A percentile compares a stretch with the other conserved stretches of the same genome.
These are phyloP conservation scores for Metschnikowia koreensis DNA, from an alignment of 805 yeast genomes.

Conservation along the genomic window DNA sequence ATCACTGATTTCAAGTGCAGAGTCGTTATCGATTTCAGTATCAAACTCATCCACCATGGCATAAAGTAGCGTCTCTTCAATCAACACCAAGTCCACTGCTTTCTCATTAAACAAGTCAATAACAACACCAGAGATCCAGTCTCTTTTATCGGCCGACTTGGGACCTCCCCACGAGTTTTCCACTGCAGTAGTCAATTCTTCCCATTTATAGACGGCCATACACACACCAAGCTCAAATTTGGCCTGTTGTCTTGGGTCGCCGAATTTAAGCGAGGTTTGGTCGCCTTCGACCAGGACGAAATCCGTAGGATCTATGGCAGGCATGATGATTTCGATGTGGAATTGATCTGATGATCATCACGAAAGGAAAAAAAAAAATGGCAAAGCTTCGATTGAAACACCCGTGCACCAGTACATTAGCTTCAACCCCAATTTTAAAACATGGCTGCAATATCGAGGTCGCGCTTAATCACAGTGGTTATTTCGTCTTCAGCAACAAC, in stretches of 20 bases:
- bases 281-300: slow-evolving; percentile 54
- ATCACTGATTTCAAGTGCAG: slow-evolving; percentile 73
- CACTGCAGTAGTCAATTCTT: slow-evolving; percentile 82
- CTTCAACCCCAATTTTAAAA: not conserved
- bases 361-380: not conserved
- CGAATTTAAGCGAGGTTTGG: slow-evolving; percentile 37
- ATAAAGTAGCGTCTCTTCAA: slow-evolving; percentile 81
- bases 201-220: slow-evolving; percentile 90
- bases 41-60: slow-evolving; percentile 97
- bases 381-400: not conserved
- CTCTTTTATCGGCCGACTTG: slow-evolving; percentile 84
- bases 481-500: slow-evolving; percentile 73
- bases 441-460: slow-evolving; percentile 27
- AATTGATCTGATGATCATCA: slow-evolving; percentile 12
- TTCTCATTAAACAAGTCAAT: slow-evolving; percentile 71
- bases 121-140: slow-evolving; percentile 85
- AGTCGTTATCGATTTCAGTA: slow-evolving; percentile 81
- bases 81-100: slow-evolving; percentile 69
- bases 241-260: slow-evolving; percentile 68
- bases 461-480: slow-evolving; percentile 56
- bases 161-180: slow-evolving; percentile 96
- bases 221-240: slow-evolving; percentile 91
- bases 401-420: slow-evolving; percentile 7
- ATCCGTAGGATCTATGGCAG: slow-evolving; percentile 45
- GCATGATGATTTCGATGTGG: slow-evolving; percentile 18